Evolutionary conservation across 2,329 filamentous ascomycete species (phyloP).

Genomic region (Teratosphaeria gauchensis): DNA sequence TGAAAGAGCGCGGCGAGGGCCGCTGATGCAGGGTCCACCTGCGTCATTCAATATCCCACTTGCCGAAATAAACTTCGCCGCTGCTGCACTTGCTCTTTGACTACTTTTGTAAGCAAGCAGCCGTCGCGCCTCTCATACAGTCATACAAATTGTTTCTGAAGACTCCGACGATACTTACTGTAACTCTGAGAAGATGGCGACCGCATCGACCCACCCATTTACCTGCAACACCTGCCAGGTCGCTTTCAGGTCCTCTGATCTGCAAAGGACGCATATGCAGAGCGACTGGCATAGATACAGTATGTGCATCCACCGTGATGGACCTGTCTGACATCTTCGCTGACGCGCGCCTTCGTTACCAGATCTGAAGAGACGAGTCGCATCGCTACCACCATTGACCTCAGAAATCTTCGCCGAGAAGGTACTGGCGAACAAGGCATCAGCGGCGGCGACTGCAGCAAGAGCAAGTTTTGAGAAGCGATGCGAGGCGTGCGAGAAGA

Average conservation of each 20-base stretch:
- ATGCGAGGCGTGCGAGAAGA: conserved; percentile 77
- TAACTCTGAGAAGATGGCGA: conserved; percentile 8
- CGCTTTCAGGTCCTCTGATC: conserved; percentile 85
- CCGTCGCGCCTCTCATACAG: neutral
- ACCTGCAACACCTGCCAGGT: conserved; percentile 98
- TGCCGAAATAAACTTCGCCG: neutral
- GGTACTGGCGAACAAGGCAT: conserved; percentile 81
- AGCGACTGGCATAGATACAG: conserved; percentile 79
- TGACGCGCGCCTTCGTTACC: conserved; percentile 8
- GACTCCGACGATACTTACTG: neutral
- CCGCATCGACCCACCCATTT: conserved; percentile 61
- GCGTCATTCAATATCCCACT: neutral
- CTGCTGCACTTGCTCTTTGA: neutral
- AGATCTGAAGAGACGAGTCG: conserved; percentile 89
- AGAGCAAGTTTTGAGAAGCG: conserved; percentile 79
- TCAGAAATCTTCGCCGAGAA: conserved; percentile 94
- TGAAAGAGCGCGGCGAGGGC: neutral
- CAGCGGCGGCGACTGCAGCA: conserved; percentile 71
- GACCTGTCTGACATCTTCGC: neutral
- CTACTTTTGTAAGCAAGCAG: neutral
- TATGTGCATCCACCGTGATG: conserved; percentile 43
- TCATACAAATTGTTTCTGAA: neutral
- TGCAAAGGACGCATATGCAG: conserved; percentile 93
- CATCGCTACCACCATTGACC: conserved; percentile 78
- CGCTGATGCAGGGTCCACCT: neutral